Evolutionary conservation across 2,329 filamentous ascomycete species (phyloP).

Genomic region (Fusarium sp.): DNA sequence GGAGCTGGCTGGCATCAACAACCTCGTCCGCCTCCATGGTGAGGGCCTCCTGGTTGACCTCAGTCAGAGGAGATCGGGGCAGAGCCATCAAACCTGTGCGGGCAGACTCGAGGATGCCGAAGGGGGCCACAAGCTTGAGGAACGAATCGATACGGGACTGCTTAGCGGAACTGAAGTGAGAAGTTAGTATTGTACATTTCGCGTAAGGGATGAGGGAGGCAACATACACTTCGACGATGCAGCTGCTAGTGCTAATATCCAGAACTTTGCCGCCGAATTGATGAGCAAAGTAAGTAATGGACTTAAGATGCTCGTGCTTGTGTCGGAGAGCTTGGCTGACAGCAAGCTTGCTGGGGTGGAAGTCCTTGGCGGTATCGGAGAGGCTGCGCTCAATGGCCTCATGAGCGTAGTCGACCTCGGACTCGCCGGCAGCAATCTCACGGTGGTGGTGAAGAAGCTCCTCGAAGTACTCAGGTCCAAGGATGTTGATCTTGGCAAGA

Average conservation of each 20-base stretch:
- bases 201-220: not conserved
- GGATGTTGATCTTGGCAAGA: conserved; percentile 94
- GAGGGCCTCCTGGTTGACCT: conserved; percentile 73
- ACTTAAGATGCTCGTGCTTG: conserved; percentile 97
- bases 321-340: conserved; percentile 90
- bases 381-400: conserved; percentile 56
- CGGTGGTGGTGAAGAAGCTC: conserved; percentile 95
- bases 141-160: conserved; percentile 94
- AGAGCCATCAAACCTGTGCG: conserved; percentile 97
- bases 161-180: conserved; percentile 79
- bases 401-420: conserved; percentile 57
- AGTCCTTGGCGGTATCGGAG: conserved; percentile 70
- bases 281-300: conserved; percentile 95
- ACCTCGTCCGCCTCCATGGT: conserved; percentile 92
- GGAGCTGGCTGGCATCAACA: conserved; percentile 92
- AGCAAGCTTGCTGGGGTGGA: conserved; percentile 88
- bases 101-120: conserved; percentile 95
- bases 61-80: conserved; percentile 88
- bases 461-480: conserved; percentile 98
- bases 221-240: conserved; percentile 94
- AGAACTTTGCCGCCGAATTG: conserved; percentile 98
- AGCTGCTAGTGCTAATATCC: conserved; percentile 98
- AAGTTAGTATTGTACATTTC: conserved; percentile 40
- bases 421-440: conserved; percentile 74
- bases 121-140: conserved; percentile 93